These are phyloP conservation scores for Tripterygium wilfordii DNA, from an alignment of 177 flowering plant genomes.

Conservation along the genomic window DNA sequence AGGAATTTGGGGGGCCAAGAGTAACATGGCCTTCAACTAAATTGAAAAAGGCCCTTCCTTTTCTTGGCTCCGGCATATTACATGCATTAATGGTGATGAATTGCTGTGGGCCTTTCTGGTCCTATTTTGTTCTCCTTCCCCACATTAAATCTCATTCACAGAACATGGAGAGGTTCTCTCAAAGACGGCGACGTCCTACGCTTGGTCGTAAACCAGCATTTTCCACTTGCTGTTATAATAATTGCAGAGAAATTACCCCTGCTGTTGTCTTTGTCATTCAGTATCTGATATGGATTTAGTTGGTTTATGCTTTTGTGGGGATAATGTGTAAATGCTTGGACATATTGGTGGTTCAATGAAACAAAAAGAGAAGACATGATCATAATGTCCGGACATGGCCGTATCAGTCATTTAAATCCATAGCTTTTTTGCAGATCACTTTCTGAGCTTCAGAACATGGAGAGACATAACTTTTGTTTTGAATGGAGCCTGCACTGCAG, in stretches of 20 bases:
- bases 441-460: constrained; percentile 53
- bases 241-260: too few species aligned
- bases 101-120: constrained; percentile 31
- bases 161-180: too few species aligned
- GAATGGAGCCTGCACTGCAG: constrained; percentile 20
- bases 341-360: constrained; percentile 4
- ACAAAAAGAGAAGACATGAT: constrained; percentile 31
- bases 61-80: background rate
- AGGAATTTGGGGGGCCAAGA: constrained; percentile 34
- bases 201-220: too few species aligned
- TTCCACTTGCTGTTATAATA: too few species aligned
- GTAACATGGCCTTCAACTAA: constrained; percentile 58
- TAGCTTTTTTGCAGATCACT: constrained; percentile 13
- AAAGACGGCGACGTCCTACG: too few species aligned
- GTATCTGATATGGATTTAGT: too few species aligned
- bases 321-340: background rate
- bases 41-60: constrained; percentile 9
- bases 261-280: too few species aligned
- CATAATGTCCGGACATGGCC: constrained; percentile 14
- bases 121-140: too few species aligned
- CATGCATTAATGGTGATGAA: too few species aligned
- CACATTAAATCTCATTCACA: too few species aligned
- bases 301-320: too few species aligned
- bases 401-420: constrained; percentile 18
- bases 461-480: constrained; percentile 3